Conservation (phyloP, 1,284 basidiomycete genomes). For the Cerioporus squamosus region DNA sequence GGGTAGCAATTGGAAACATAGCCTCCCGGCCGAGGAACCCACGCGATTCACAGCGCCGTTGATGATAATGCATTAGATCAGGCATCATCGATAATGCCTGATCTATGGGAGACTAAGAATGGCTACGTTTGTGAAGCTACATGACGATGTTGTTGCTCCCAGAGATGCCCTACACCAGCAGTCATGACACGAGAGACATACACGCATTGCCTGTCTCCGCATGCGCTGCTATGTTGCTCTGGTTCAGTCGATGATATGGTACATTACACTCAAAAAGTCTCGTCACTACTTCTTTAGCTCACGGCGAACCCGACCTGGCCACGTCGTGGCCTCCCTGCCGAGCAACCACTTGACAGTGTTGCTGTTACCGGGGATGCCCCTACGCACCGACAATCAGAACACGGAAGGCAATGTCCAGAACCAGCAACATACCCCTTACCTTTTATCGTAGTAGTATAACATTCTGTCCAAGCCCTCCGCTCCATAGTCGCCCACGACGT, state of each 20-base stretch:
- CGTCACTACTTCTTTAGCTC: conserved; percentile 10
- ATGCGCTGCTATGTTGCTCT: conserved; percentile 49
- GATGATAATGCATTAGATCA: too few species aligned
- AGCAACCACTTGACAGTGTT: conserved; percentile 38
- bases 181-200: too few species aligned
- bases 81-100: too few species aligned
- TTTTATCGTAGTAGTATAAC: conserved; percentile 37
- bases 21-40: too few species aligned
- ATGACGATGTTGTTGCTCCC: too few species aligned
- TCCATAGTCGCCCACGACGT: conserved; percentile 20
- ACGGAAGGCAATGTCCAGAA: background rate
- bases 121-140: too few species aligned
- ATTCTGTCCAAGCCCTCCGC: conserved; percentile 33
- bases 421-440: conserved; percentile 27
- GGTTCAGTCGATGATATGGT: conserved; percentile 19
- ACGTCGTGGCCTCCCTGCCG: conserved; percentile 35
- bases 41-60: too few species aligned
- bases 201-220: too few species aligned
- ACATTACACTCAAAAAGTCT: too few species aligned
- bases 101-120: too few species aligned
- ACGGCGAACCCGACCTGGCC: conserved; percentile 22
- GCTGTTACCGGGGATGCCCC: conserved; percentile 38
- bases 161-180: too few species aligned
- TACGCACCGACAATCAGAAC: conserved; percentile 6
- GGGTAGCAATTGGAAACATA: too few species aligned